A percentile compares a stretch with the other conserved stretches of the same genome.
These are phyloP conservation scores for Pseudogymnoascus sp. DNA, from an alignment of 2,329 filamentous ascomycete genomes.

Conservation along the genomic window DNA sequence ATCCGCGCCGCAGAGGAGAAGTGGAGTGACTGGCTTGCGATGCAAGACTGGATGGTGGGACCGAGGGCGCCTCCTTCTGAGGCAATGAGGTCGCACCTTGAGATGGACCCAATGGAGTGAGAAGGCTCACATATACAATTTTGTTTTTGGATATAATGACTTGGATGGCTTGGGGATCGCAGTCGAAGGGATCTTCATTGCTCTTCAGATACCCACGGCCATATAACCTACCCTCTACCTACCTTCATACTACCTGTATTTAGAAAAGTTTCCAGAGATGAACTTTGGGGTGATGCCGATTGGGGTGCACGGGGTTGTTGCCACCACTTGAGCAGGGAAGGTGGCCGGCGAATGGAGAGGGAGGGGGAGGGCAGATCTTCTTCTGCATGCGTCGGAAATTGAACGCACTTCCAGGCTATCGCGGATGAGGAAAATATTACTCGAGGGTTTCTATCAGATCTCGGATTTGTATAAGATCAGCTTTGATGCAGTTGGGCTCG, in stretches of 20 bases:
- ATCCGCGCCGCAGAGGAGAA: constrained; percentile 72
- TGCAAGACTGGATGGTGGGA: constrained; percentile 99
- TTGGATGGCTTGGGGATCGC: not conserved
- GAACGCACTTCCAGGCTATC: not conserved
- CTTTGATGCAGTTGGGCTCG: constrained; percentile 3
- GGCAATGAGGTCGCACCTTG: not conserved
- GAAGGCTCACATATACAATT: not conserved
- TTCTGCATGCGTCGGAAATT: not conserved
- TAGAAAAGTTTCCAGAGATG: not conserved
- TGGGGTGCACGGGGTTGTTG: not conserved
- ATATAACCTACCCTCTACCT: not conserved
- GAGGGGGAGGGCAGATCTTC: not conserved
- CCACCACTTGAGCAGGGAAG: not conserved
- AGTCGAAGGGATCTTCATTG: not conserved
- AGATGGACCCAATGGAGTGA: constrained; percentile 1
- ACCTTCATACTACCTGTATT: not conserved
- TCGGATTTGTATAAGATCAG: constrained; percentile 9
- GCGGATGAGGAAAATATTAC: not conserved
- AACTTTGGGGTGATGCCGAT: not conserved
- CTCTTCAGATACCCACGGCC: not conserved
- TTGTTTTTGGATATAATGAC: not conserved
- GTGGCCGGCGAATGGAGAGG: not conserved
- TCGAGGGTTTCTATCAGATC: not conserved
- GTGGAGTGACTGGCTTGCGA: constrained; percentile 93
- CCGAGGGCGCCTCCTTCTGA: constrained; percentile 51